These are phyloP conservation scores for Tripterygium wilfordii DNA, from an alignment of 177 flowering plant genomes.

Conservation along the genomic window DNA sequence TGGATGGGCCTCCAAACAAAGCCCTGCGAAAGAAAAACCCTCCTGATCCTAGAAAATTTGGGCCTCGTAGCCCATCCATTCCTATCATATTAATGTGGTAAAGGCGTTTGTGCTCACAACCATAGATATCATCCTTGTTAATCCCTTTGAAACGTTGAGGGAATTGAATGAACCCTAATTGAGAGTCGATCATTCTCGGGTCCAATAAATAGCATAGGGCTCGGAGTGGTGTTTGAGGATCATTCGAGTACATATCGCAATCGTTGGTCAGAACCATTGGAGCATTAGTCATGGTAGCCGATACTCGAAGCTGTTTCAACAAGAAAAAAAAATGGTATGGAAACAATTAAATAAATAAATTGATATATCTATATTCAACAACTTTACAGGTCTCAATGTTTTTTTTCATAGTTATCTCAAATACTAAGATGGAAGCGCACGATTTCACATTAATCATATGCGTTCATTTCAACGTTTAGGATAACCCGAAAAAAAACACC, in stretches of 20 bases:
- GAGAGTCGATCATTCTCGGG: conserved; percentile 6
- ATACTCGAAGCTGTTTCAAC: conserved; percentile 48
- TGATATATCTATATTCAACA: neutral
- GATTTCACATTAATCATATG: no score
- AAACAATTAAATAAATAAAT: neutral
- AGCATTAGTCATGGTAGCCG: conserved; percentile 56
- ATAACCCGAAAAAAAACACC: no score
- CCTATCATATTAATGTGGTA: conserved; percentile 34
- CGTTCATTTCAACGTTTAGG: no score
- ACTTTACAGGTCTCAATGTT: no score
- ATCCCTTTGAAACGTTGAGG: conserved; percentile 47
- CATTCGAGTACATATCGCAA: conserved; percentile 61
- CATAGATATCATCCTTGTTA: conserved; percentile 43
- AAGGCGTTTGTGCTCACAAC: conserved; percentile 22
- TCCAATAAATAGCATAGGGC: conserved; percentile 38
- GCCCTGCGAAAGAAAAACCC: conserved; percentile 43
- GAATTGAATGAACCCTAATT: conserved; percentile 41
- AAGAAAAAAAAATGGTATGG: neutral
- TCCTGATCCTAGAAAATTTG: conserved; percentile 45
- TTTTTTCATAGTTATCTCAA: no score
- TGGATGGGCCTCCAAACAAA: conserved; percentile 47
- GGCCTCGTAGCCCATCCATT: conserved; percentile 40
- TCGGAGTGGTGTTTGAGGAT: conserved; percentile 38
- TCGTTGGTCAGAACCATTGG: conserved; percentile 54
- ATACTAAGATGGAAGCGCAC: no score